A percentile compares a stretch with the other conserved stretches of the same genome.
Evolutionary conservation across 192 early-diverging fungal species (phyloP).

Genomic region (Backusella tarrabulga): DNA sequence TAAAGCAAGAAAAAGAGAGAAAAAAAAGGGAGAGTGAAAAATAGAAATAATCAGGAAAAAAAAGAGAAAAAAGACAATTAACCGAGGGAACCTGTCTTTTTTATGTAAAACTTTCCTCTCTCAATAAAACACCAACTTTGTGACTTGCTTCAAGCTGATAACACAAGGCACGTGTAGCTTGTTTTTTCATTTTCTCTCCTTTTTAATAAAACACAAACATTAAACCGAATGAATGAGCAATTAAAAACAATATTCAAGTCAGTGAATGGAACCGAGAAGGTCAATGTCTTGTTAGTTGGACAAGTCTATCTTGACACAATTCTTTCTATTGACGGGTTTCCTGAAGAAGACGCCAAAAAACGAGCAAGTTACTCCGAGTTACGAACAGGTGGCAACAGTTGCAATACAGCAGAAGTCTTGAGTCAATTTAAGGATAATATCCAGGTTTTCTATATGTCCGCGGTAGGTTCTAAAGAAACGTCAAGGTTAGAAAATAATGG

Average conservation of each 20-base stretch:
- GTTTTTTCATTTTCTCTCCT: background rate
- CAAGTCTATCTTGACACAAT: constrained; percentile 63
- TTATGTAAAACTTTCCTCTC: background rate
- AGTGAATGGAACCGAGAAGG: background rate
- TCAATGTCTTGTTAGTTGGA: constrained; percentile 44
- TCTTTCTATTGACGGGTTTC: constrained; percentile 56
- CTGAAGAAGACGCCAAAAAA: constrained; percentile 58
- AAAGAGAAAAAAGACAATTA: background rate
- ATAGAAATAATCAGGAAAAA: background rate
- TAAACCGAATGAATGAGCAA: background rate
- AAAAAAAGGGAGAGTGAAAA: background rate
- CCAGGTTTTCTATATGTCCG: constrained; percentile 47
- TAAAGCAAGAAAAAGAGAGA: background rate
- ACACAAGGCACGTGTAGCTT: background rate
- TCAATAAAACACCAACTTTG: background rate
- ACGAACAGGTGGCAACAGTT: constrained; percentile 62
- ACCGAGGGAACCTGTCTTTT: background rate
- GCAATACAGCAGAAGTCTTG: constrained; percentile 56
- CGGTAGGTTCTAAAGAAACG: constrained; percentile 42
- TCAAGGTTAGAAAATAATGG: constrained; percentile 40
- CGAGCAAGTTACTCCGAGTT: constrained; percentile 54
- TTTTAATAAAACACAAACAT: background rate
- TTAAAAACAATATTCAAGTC: background rate
- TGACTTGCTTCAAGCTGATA: background rate
- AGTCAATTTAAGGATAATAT: constrained; percentile 42